Evolutionary conservation across 2,329 filamentous ascomycete genomes (phyloP).

Genomic region (Paecilomyces sp.): DNA sequence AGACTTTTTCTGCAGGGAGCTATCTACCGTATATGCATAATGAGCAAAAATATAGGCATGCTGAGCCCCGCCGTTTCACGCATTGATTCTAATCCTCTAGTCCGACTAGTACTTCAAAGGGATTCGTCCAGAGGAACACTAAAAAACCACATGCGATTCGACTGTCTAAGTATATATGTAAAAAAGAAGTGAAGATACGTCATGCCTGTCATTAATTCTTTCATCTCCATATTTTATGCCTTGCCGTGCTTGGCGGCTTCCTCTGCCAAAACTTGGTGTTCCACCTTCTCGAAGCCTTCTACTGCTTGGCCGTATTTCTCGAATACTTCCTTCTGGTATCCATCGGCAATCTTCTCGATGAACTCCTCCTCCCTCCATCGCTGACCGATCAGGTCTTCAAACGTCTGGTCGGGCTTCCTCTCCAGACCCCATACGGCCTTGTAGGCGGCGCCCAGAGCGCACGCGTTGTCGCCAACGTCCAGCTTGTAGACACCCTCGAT

Average conservation of each 20-base stretch:
- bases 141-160: neutral
- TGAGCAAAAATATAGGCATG: neutral
- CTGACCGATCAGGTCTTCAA: constrained; percentile 77
- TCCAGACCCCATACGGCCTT: constrained; percentile 93
- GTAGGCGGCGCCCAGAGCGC: constrained; percentile 87
- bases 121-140: neutral
- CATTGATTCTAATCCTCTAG: neutral
- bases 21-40: neutral
- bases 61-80: neutral
- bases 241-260: constrained; percentile 6
- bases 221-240: neutral
- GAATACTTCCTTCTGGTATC: constrained; percentile 69
- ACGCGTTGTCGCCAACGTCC: constrained; percentile 91
- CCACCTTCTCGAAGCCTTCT: constrained; percentile 69
- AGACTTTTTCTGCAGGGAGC: neutral
- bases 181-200: neutral
- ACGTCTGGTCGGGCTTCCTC: constrained; percentile 60
- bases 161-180: neutral
- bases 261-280: constrained; percentile 54
- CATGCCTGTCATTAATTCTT: neutral
- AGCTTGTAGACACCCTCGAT: constrained; percentile 86
- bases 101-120: neutral
- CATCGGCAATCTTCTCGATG: constrained; percentile 73
- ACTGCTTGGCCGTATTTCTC: constrained; percentile 71
- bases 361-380: constrained; percentile 83